Conservation (phyloP, 1,139 yeast species). For the Debaryomyces subglobosus region DNA sequence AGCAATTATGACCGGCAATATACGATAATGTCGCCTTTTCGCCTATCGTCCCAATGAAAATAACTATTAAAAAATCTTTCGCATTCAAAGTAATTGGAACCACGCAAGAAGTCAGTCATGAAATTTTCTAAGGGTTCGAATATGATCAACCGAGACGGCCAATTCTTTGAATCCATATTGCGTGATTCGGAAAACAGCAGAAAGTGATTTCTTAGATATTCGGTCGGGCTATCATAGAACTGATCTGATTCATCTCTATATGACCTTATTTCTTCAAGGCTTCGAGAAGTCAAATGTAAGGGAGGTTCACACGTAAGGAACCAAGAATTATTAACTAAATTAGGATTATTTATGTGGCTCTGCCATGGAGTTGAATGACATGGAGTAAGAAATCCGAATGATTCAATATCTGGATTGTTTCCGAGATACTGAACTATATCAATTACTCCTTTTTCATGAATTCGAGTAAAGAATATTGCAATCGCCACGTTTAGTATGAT, state of each 20-base stretch:
- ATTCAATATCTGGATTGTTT: constrained; percentile 38
- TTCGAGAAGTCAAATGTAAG: constrained; percentile 36
- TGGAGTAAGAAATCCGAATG: constrained; percentile 85
- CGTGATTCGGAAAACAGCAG: constrained; percentile 13
- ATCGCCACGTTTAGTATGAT: constrained; percentile 42
- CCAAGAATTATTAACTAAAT: constrained; percentile 53
- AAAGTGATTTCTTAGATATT: constrained; percentile 42
- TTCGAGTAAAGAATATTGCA: constrained; percentile 56
- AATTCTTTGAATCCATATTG: constrained; percentile 46
- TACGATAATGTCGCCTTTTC: constrained; percentile 77
- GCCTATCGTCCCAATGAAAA: constrained; percentile 84
- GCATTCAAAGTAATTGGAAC: constrained; percentile 49
- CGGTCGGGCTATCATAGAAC: constrained; percentile 68
- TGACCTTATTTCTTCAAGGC: constrained; percentile 27
- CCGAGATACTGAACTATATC: constrained; percentile 62
- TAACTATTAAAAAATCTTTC: constrained; percentile 73
- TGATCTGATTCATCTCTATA: constrained; percentile 88
- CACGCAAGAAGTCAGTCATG: constrained; percentile 42
- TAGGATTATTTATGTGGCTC: constrained; percentile 69
- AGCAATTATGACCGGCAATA: constrained; percentile 33
- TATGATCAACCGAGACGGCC: constrained; percentile 75
- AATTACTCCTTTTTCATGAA: constrained; percentile 86
- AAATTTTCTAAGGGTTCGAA: constrained; percentile 63
- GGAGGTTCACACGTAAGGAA: constrained; percentile 95
- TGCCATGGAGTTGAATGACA: constrained; percentile 99